Percentiles rank a stretch among this genome's conserved stretches.
Conservation (phyloP, 805 yeast genomes). For the Wickerhamiella lipophila region DNA sequence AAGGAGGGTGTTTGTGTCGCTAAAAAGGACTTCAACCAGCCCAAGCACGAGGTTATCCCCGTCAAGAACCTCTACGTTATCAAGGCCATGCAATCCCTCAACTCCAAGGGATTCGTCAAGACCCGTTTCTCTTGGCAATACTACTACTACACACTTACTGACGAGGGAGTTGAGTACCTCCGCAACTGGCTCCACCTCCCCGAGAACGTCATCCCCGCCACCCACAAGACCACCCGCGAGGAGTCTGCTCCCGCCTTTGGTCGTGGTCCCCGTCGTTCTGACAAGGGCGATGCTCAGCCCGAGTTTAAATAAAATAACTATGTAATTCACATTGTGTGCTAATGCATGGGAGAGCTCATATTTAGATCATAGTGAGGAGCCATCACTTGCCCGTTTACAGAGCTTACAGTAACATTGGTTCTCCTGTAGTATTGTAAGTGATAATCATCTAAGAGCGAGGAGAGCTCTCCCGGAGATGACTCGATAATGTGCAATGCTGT, state of each 20-base stretch:
- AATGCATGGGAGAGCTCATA: background rate
- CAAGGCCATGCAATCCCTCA: slow-evolving; percentile 98
- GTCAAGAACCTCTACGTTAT: slow-evolving; percentile 94
- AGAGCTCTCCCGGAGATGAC: too few relatives aligned
- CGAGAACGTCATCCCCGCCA: slow-evolving; percentile 95
- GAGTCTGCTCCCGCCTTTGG: slow-evolving; percentile 67
- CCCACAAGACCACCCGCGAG: slow-evolving; percentile 54
- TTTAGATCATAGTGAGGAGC: too few relatives aligned
- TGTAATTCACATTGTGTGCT: slow-evolving; percentile 8
- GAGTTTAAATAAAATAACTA: slow-evolving; percentile 25
- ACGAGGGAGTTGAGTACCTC: slow-evolving; percentile 97
- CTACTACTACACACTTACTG: slow-evolving; percentile 99
- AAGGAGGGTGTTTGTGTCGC: slow-evolving; percentile 99
- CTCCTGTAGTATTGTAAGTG: too few relatives aligned
- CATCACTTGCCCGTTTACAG: too few relatives aligned
- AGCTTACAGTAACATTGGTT: too few relatives aligned
- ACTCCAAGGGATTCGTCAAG: slow-evolving; percentile 98
- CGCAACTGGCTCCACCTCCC: slow-evolving; percentile 98
- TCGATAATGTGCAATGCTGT: too few relatives aligned
- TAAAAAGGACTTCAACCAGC: slow-evolving; percentile 95
- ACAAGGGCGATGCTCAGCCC: slow-evolving; percentile 27
- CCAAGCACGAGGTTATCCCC: slow-evolving; percentile 96
- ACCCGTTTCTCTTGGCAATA: slow-evolving; percentile 99
- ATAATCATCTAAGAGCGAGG: too few relatives aligned
- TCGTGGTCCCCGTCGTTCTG: slow-evolving; percentile 26